A percentile compares a stretch with the other conserved stretches of the same genome.
Conservation (phyloP, 1,284 basidiomycete species). For the Cerrena zonata region DNA sequence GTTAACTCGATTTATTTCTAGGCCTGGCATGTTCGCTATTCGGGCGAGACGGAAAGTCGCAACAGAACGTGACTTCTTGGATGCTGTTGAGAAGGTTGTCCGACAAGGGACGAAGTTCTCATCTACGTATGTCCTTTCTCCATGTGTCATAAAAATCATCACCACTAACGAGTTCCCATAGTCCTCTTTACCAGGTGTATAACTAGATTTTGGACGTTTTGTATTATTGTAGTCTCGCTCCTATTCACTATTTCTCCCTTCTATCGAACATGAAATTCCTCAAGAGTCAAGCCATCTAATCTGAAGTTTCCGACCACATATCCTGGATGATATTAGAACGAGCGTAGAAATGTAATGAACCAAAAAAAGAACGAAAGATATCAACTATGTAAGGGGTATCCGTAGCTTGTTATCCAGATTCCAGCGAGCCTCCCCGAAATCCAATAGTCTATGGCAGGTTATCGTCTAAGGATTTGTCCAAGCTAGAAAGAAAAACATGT, state of each 20-base stretch:
- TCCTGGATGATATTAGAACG: too few species aligned
- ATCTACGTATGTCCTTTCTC: slow-evolving; percentile 58
- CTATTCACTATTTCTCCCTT: too few species aligned
- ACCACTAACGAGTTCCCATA: slow-evolving; percentile 12
- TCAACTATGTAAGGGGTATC: neutral
- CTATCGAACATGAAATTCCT: too few species aligned
- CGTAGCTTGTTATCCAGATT: neutral
- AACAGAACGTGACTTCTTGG: slow-evolving; percentile 94
- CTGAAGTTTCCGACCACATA: too few species aligned
- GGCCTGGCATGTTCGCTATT: slow-evolving; percentile 99
- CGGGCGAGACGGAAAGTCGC: slow-evolving; percentile 94
- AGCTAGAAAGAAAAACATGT: slow-evolving; percentile 30
- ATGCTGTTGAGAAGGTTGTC: slow-evolving; percentile 97
- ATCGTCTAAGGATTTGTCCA: slow-evolving; percentile 31
- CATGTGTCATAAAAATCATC: neutral
- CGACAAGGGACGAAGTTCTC: slow-evolving; percentile 96
- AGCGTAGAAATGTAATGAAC: too few species aligned
- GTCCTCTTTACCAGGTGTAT: slow-evolving; percentile 38
- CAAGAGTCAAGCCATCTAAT: too few species aligned
- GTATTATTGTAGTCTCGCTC: neutral
- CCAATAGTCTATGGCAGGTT: slow-evolving; percentile 6
- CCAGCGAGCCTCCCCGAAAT: neutral
- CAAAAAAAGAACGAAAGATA: neutral
- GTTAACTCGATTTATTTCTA: slow-evolving; percentile 7
- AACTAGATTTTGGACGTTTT: slow-evolving; percentile 22